Percentiles rank a stretch among this genome's conserved stretches.
Conservation (phyloP, 345 rosid genomes). For the Lepidium sativum region DNA sequence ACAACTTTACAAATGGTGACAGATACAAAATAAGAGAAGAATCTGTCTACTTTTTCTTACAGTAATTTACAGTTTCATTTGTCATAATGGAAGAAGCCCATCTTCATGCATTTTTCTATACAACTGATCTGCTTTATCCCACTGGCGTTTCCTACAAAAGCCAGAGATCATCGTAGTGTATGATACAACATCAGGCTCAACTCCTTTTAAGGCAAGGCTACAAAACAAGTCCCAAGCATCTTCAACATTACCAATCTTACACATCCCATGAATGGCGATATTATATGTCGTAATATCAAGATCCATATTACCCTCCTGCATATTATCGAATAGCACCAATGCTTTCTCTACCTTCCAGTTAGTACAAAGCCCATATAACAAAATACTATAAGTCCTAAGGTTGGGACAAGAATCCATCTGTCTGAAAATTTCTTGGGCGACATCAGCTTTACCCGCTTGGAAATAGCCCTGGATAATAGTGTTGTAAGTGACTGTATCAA, state of each 20-base stretch:
- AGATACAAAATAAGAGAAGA: neutral
- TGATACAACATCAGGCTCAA: constrained; percentile 25
- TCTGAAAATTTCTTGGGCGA: constrained; percentile 16
- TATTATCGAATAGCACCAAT: constrained; percentile 6
- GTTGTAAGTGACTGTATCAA: constrained; percentile 25
- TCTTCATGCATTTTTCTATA: constrained; percentile 25
- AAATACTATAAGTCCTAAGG: constrained; percentile 16
- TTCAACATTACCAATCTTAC: constrained; percentile 23
- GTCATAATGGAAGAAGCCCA: constrained; percentile 2
- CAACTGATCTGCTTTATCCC: constrained; percentile 24
- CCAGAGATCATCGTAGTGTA: constrained; percentile 28
- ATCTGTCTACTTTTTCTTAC: neutral
- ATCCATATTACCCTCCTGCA: constrained; percentile 11
- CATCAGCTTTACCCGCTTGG: constrained; percentile 13
- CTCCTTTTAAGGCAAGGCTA: neutral
- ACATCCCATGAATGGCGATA: constrained; percentile 32
- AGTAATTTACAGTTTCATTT: neutral
- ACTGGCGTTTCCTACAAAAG: constrained; percentile 19
- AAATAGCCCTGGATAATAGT: constrained; percentile 27
- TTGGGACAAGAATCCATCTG: constrained; percentile 22
- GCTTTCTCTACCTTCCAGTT: constrained; percentile 29
- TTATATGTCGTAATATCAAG: constrained; percentile 15
- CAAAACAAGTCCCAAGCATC: constrained; percentile 27
- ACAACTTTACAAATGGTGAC: constrained; percentile 14
- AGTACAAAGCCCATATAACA: constrained; percentile 25